Evolutionary conservation across 2,329 filamentous ascomycete species (phyloP).

Genomic region (Elsinoe fawcettii): DNA sequence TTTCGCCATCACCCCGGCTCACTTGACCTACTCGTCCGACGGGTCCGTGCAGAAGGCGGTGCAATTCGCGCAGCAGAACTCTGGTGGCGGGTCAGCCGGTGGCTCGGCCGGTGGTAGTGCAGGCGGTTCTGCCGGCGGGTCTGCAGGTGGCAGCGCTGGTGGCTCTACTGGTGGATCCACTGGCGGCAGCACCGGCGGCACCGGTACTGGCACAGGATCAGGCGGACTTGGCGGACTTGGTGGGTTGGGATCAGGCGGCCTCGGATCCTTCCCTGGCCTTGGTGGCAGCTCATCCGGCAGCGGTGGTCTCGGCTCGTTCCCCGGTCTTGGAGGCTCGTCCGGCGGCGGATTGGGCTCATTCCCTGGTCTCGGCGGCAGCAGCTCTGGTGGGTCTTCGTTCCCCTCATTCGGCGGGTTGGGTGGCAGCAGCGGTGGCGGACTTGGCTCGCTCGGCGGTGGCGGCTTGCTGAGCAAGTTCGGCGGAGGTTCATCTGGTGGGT

Average conservation of each 20-base stretch:
- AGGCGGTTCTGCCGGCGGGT: neutral
- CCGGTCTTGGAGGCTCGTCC: neutral
- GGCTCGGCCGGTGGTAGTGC: neutral
- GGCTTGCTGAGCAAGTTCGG: neutral
- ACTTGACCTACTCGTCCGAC: slow-evolving; percentile 19
- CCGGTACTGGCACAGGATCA: too few species aligned
- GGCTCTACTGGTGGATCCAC: neutral
- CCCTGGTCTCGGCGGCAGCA: neutral
- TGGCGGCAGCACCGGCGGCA: too few species aligned
- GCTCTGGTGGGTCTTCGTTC: neutral
- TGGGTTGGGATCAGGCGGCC: neutral
- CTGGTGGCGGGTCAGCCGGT: neutral
- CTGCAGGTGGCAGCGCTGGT: neutral
- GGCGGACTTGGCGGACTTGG: neutral
- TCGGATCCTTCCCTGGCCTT: neutral
- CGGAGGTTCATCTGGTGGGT: neutral
- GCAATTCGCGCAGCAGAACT: neutral
- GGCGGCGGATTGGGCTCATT: neutral
- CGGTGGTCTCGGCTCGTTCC: neutral
- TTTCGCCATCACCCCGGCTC: slow-evolving; percentile 23
- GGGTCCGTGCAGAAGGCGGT: slow-evolving; percentile 5
- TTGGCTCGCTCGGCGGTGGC: neutral
- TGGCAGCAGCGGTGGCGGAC: neutral
- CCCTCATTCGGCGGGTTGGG: neutral
- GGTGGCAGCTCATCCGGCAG: neutral